These are phyloP conservation scores for Xylaria scruposa DNA, from an alignment of 495 filamentous ascomycete species.

Conservation along the genomic window DNA sequence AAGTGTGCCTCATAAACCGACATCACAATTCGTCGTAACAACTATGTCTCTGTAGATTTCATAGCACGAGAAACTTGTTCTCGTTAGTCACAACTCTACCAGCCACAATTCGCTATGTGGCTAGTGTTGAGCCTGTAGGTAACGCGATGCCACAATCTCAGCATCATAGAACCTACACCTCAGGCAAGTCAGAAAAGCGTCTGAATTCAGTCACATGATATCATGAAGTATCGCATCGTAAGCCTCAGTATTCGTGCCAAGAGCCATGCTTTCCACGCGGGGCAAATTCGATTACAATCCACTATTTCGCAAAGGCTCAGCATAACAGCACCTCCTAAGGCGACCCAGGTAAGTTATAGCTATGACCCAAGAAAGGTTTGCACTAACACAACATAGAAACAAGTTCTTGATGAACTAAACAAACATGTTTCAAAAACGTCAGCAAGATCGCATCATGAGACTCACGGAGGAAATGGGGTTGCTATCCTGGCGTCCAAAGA, in stretches of 20 bases:
- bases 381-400: slow-evolving; percentile 15
- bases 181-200: neutral
- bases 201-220: slow-evolving; percentile 1
- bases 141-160: slow-evolving; percentile 9
- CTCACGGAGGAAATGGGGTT: slow-evolving; percentile 27
- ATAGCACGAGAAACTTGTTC: neutral
- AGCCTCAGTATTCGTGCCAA: slow-evolving; percentile 20
- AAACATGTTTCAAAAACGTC: neutral
- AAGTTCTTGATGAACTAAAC: slow-evolving; percentile 22
- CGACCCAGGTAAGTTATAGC: slow-evolving; percentile 29
- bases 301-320: slow-evolving; percentile 28
- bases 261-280: slow-evolving; percentile 12
- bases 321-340: slow-evolving; percentile 28
- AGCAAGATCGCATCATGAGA: neutral
- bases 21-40: neutral
- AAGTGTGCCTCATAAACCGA: neutral
- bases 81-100: neutral
- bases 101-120: slow-evolving; percentile 11
- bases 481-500: slow-evolving; percentile 46
- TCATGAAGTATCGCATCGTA: slow-evolving; percentile 31
- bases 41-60: neutral
- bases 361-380: neutral
- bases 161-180: neutral
- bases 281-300: slow-evolving; percentile 24
- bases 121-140: neutral